Percentiles rank a stretch among this genome's conserved stretches.
These are phyloP conservation scores for Calvatia gigantea DNA, from an alignment of 768 basidiomycete species.

Conservation along the genomic window DNA sequence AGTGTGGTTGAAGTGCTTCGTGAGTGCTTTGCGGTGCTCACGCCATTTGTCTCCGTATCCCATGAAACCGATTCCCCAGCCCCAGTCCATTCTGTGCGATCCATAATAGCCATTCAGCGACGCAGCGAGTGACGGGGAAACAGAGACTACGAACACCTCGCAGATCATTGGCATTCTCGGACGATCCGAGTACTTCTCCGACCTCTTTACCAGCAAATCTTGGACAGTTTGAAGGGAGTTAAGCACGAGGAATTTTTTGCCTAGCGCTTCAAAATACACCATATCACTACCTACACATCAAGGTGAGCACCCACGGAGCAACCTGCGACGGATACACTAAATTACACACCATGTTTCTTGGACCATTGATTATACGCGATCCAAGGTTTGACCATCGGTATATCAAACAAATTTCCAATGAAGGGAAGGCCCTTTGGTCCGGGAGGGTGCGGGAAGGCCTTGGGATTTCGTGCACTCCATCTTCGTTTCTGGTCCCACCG, in stretches of 20 bases:
- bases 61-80: conserved; percentile 13
- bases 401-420: conserved; percentile 18
- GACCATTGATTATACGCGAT: conserved; percentile 18
- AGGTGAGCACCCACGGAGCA: neutral
- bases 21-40: conserved; percentile 21
- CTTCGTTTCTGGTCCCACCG: neutral
- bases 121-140: neutral
- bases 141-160: conserved; percentile 18
- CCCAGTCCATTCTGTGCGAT: conserved; percentile 17
- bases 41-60: conserved; percentile 22
- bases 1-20: conserved; percentile 22
- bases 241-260: conserved; percentile 11
- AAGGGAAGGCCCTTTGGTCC: conserved; percentile 19
- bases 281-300: neutral
- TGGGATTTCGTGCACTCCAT: neutral
- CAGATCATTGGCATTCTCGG: conserved; percentile 20
- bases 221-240: conserved; percentile 1
- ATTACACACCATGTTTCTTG: conserved; percentile 21
- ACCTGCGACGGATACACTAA: neutral
- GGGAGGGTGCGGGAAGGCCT: conserved; percentile 15
- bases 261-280: neutral
- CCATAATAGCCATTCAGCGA: neutral
- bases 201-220: conserved; percentile 14
- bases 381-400: conserved; percentile 19
- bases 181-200: conserved; percentile 19